These are phyloP conservation scores for Colletotrichum lini DNA, from an alignment of 2,329 filamentous ascomycete genomes.

Conservation along the genomic window DNA sequence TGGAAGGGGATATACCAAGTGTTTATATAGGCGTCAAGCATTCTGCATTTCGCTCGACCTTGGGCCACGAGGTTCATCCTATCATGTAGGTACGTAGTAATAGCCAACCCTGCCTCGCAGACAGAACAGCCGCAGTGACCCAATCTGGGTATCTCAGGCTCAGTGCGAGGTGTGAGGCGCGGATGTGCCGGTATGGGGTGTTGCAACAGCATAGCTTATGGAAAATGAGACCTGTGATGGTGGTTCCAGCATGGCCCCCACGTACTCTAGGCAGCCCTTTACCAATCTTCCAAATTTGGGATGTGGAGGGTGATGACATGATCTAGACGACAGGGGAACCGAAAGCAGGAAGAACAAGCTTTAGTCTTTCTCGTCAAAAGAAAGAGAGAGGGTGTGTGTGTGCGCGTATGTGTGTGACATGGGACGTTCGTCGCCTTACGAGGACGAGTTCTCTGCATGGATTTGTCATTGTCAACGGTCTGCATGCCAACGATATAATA, in stretches of 20 bases:
- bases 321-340: constrained; percentile 13
- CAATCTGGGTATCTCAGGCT: constrained; percentile 31
- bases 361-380: constrained; percentile 10
- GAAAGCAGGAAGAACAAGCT: constrained; percentile 25
- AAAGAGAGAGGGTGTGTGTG: too few species aligned
- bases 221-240: constrained; percentile 18
- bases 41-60: constrained; percentile 2
- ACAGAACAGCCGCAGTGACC: constrained; percentile 1
- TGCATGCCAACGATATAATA: constrained; percentile 18
- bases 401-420: constrained; percentile 6
- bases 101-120: constrained; percentile 23
- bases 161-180: constrained; percentile 20
- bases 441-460: constrained; percentile 2
- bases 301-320: constrained; percentile 32
- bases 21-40: constrained; percentile 39
- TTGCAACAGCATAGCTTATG: constrained; percentile 7
- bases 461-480: constrained; percentile 31
- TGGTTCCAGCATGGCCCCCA: constrained; percentile 37
- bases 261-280: constrained; percentile 35
- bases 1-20: constrained; percentile 23
- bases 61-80: constrained; percentile 26
- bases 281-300: constrained; percentile 31
- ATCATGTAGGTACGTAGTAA: constrained; percentile 33
- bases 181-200: constrained; percentile 25
- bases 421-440: neutral